Evolutionary conservation across 78 protist genomes (phyloP).

Genomic region (Protostelium mycophagum): DNA sequence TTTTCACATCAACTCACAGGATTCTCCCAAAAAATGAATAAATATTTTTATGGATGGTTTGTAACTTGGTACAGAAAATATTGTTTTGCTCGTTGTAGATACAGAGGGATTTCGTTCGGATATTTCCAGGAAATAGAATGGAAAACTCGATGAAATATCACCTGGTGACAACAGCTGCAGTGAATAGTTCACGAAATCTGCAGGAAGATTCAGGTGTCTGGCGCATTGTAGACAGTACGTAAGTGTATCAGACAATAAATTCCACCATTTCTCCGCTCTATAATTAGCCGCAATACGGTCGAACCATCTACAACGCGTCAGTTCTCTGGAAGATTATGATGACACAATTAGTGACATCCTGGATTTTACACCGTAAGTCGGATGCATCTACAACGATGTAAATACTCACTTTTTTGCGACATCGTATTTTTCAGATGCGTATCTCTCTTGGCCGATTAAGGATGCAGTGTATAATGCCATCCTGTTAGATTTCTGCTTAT

Average conservation of each 20-base stretch:
- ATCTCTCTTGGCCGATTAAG: not conserved
- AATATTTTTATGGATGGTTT: too few relatives aligned
- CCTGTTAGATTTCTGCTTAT: not conserved
- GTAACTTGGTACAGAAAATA: too few relatives aligned
- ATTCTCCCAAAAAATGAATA: too few relatives aligned
- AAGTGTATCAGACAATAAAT: constrained; percentile 24
- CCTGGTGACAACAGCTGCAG: constrained; percentile 41
- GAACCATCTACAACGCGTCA: not conserved
- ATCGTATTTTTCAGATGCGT: not conserved
- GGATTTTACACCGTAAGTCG: too few relatives aligned
- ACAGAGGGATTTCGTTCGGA: too few relatives aligned
- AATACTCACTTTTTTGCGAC: not conserved
- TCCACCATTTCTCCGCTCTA: constrained; percentile 54
- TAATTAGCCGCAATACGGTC: constrained; percentile 5
- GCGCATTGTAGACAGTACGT: constrained; percentile 31
- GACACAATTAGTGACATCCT: too few relatives aligned
- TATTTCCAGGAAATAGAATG: too few relatives aligned
- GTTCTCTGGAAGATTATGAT: not conserved
- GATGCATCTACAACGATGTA: too few relatives aligned
- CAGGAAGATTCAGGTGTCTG: constrained; percentile 20
- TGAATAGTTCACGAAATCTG: constrained; percentile 32
- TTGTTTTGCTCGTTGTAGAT: too few relatives aligned
- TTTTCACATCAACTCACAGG: not conserved
- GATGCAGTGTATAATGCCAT: not conserved
- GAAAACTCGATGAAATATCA: too few relatives aligned